These are phyloP conservation scores for Jasminum sambac DNA, from an alignment of 257 asterid genomes.

Conservation along the genomic window DNA sequence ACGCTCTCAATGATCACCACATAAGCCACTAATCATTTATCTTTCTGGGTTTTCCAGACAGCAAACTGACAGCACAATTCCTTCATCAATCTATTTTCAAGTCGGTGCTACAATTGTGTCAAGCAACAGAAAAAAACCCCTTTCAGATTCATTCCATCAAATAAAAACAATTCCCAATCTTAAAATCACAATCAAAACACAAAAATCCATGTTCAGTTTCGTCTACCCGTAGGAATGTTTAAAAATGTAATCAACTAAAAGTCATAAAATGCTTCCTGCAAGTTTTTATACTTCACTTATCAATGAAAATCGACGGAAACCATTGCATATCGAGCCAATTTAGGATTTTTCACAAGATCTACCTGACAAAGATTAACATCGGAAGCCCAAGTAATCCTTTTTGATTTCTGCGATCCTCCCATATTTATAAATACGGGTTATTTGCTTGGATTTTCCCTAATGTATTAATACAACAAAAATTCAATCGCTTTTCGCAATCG, in stretches of 20 bases:
- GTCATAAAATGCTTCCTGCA: neutral
- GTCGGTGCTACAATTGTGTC: neutral
- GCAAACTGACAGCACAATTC: neutral
- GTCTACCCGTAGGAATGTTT: neutral
- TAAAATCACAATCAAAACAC: neutral
- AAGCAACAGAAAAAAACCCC: neutral
- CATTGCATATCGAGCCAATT: constrained; percentile 11
- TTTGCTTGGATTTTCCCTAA: constrained; percentile 24
- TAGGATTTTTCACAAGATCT: constrained; percentile 29
- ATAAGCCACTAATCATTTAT: neutral
- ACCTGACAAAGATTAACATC: constrained; percentile 73
- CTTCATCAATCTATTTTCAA: neutral
- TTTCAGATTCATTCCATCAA: neutral
- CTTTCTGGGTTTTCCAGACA: neutral
- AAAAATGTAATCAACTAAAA: neutral
- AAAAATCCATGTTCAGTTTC: neutral
- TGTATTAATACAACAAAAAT: constrained; percentile 7
- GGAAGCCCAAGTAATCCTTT: constrained; percentile 68
- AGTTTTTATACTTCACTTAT: neutral
- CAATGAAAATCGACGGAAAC: neutral
- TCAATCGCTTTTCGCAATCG: constrained; percentile 17
- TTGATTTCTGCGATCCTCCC: constrained; percentile 58
- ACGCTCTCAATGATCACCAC: neutral
- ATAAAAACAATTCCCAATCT: neutral
- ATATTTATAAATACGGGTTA: constrained; percentile 36